Evolutionary conservation across 352 stramenopile species (phyloP), one percentile per base, ranked within the genome.

Genomic region (Globisporangium splendens): DNA sequence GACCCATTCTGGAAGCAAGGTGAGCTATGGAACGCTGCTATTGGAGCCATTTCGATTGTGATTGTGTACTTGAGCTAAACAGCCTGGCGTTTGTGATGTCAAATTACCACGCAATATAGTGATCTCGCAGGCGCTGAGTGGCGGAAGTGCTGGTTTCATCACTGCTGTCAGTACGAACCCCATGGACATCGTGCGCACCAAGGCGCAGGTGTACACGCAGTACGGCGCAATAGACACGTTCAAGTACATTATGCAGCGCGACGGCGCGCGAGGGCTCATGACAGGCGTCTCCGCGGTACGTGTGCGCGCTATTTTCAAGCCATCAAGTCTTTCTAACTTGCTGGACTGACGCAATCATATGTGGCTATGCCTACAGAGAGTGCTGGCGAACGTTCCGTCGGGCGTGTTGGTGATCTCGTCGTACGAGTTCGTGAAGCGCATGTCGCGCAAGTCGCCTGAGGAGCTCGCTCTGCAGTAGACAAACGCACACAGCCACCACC

Each of bases 341-440:
- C 56, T 28, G 22, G 49, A 47, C 39, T 52, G 17, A 48, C 35
- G 20, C 13, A 22, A 15, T 12, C 8, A 22, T 10, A 21, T 49
- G 11, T 61, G 42, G 31, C 54, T 62, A 18, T 52, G 59, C 55
- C 1, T 39, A 46, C 50, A 95, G 86, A 83, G 86, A 8, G 64
- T 96, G 46, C 68, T 93, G 43, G 75, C 84, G 3, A 93, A 92
- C 72, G 86, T 81, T 1, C 88, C 88, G 38, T 95, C 85, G 1
- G 88, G 88, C 20, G 73, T 95, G 47, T 72, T 96, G 33, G 76
- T 96, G 63, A 83, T 96, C 51, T 86, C 88, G 14, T 91, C 88
- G 21, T 96, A 96, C 69, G 88, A 96, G 69, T 90, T 95, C 50
- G 83, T 96, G 52, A 96, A 96, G 76, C 84, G 87, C 56, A 77